phyloP scores from a whole-genome alignment of 83 land plant species.

The Picea abies region DNA sequence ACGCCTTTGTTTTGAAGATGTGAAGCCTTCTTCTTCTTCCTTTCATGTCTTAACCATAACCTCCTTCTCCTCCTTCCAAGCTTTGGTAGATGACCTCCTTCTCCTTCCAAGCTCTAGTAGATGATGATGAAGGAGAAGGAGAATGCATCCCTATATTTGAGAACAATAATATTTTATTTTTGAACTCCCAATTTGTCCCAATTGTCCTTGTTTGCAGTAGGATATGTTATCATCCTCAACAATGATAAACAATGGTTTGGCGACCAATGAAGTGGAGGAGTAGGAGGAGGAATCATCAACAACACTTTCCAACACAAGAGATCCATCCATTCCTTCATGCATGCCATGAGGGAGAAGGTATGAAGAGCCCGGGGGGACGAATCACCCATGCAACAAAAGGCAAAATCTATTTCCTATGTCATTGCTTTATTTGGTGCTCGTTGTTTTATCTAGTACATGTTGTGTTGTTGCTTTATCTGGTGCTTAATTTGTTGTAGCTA shows the following conservation, averaged over 20 bases:
- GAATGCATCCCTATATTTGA: conserved; percentile 5
- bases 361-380: no score
- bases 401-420: no score
- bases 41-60: conserved; percentile 6
- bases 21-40: not conserved
- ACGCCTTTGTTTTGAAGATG: conserved; percentile 3
- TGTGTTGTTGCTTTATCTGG: no score
- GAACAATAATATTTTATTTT: not conserved
- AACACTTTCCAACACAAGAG: not conserved
- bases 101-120: not conserved
- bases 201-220: conserved; percentile 1
- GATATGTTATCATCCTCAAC: not conserved
- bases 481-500: no score
- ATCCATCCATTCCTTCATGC: no score
- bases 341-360: no score
- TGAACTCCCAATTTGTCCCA: not conserved
- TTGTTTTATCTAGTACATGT: no score
- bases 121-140: conserved; percentile 9
- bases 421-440: no score
- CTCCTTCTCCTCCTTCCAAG: not conserved
- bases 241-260: not conserved
- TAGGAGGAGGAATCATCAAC: not conserved
- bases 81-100: not conserved
- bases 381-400: no score
- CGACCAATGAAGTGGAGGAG: not conserved